Base-by-base conservation (phyloP, 176 grass and related monocot species). In the Ampelocalamus luodianensis region DNA sequence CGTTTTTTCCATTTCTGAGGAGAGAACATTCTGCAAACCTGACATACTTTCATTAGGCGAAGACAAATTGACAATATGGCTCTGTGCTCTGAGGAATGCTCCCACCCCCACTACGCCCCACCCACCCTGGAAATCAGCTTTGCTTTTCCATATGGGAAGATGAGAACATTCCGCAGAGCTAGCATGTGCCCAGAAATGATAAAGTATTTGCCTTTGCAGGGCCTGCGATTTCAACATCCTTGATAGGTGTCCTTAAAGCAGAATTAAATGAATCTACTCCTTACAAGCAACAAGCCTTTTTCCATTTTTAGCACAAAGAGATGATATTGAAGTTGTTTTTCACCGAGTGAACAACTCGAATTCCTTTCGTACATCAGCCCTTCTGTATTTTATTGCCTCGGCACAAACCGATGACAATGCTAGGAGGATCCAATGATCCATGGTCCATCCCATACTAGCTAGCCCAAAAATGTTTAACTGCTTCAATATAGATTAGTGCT, bases 91-190 rank as follows among this genome's bases (percentile, higher is more conserved):
- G 45, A 53, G 44, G 26, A 37, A 71, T 18, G 22, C 3, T 23
- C 16, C 29, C 17, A 14, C 63, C 39, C 5, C 42, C 29, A 29
- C 34, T n/a, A n/a, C n/a, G n/a, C n/a, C n/a, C n/a, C n/a, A n/a
- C n/a, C n/a, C n/a, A n/a, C 59, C 77, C 2, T 65, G 48, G 59
- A 75, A 56, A 68, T 18, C 18, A 39, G 26, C 63, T 77, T 59
- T 27, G 37, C 62, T 87, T 86, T 60, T 58, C 46, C 64, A 87
- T 82, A 82, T 87, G 49, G 43, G 71, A 82, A 50, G 50, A 76
- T 39, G 60, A 60, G 71, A 82, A 82, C 63, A 77, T 82, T 82
- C 78, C 18, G 12, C 48, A 20, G 10, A 69, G 59, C 23, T 58
- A 50, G n/a, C 34, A 44, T 80, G 58, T 74, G 59, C 24, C 27